Base-by-base conservation (phyloP, 345 rosid genomes). In the Arabidopsis suecica region DNA sequence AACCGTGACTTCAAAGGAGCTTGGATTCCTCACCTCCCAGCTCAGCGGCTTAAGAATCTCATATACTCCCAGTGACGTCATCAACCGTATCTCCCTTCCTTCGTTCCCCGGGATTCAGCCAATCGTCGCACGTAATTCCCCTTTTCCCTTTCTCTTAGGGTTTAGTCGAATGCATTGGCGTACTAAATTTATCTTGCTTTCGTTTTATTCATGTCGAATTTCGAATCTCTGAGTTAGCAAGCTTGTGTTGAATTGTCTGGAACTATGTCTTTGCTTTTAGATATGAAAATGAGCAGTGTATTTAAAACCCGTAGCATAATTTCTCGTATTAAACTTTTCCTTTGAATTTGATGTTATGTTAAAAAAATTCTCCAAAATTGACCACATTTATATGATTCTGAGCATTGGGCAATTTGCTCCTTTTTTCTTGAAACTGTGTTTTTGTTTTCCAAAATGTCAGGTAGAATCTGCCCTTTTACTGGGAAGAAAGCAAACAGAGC, bases 401-500 rank as follows among this genome's bases (percentile, higher is more conserved):
- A 45, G 14, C 50, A 14, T 45, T 48, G 3, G n/a, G 14, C 50
- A 14, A 14, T 51, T 53, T 22, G 20, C 9, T 6, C 10, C 9
- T 14, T 57, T 16, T 42, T 28, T 36, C 41, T 57, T 66, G 56
- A 38, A 67, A 68, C 18, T 16, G 23, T 62, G 49, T 57, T 61
- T 14, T 16, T 44, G 14, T 41, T 25, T 16, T 64, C 7, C 7
- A 0, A n/a, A 16, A 38, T 69, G 66, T 34, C 86, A 95, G 99
- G 97, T 8, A 86, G 99, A 69, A 78, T 92, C 4, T 95, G 99
- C 16, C 97, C 97, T 13, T 88, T 95, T 58, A 95, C 99, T 0
- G 97, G 99, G 57, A 92, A 92, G 89, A 95, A 85, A 65, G 82
- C 99, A 12, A 95, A 91, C 88, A 91, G 65, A 85, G 97, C 93